Evolutionary conservation across 352 stramenopile species (phyloP), one percentile per base, ranked within the genome.

Genomic region (Pythium utonaiense): DNA sequence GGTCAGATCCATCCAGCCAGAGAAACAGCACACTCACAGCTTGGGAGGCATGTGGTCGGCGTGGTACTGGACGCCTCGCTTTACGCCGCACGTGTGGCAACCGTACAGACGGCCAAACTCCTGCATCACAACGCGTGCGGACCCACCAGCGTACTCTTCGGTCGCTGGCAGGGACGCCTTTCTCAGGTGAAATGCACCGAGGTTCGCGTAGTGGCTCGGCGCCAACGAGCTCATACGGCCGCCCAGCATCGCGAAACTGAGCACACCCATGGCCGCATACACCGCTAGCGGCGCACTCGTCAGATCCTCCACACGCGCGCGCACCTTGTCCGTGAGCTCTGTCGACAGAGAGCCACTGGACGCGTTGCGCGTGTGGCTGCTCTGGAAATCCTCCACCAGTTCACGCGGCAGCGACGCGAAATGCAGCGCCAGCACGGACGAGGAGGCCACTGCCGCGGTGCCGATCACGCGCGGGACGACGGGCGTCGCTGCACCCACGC

Each of bases 21-120:
- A n/a, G n/a, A n/a, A n/a, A n/a, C n/a, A n/a, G n/a, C n/a, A n/a
- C 10, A 73, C 78, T 10, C 73, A 93, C 86, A 86, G 57, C 66
- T 87, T 92, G n/a, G 83, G 86, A 1, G 86, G 86, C 82, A 91
- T 89, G 70, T 95, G 86, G 54, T 95, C 86, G 44, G 80, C 86
- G 42, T 93, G 82, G 49, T 87, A 95, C 51, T 78, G 78, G 53
- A 85, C 72, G 7, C 73, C 78, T 8, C 58, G 69, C 62, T 86
- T 87, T 9, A 83, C 61, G 21, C 86, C 86, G 52, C 86, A 95
- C 21, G 86, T 95, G 62, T 95, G 86, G 64, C 86, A 95, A 17
- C 86, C 86, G 34, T 77, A 93, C 17, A 89, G 73, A 8, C 86
- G 71, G 1, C 86, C 86, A 53, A 93, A 91, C 64, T 90, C 75